Evolutionary conservation across 2,329 filamentous ascomycete genomes (phyloP), one percentile per base, ranked within the genome.

Genomic region (Aspergillus nomiae): DNA sequence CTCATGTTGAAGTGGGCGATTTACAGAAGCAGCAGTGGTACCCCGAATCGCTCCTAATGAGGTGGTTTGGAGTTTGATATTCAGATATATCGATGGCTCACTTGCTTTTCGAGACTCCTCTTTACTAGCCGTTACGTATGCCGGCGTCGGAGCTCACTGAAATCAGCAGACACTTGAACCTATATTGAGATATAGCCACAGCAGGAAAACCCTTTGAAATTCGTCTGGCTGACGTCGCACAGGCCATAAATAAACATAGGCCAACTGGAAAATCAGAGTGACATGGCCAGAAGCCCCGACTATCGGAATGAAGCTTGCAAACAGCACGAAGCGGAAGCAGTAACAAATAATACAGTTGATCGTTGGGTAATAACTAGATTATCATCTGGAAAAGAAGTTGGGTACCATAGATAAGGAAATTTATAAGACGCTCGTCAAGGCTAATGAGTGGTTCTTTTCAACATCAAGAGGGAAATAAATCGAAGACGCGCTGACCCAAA

Each of bases 1-100:
- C 75, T 77, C 76, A 78, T 78, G 59, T 67, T 72, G 67, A 57
- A 32, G 28, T 24, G 11, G 48, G 21, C 11, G 21, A 34, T 38
- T 24, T 38, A 24, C 11, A 8, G 16, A 36, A 19, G 38, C 51
- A 7, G 32, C 11, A 38, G 30, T 2, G 24, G 30, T 26, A 55
- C 11, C 11, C 12, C 14, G n/a, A 36, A 55, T 38, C 14, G 21
- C 34, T 26, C 32, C 14, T 36, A 26, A 38, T 9, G 21, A n/a
- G 19, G 30, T 28, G 32, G 30, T 11, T 55, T n/a, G n/a, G 11
- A 11, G 32, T 54, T 19, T 16, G 51, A 19, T 10, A 24, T 24
- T 24, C 11, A 26, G 12, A 12, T 55, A 12, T 55, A 41, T 41
- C 1, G 12, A 32, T 16, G 10, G 16, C 19, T 55, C 21, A 38